Conservation (phyloP, 495 filamentous ascomycete species). For the Xeromyces bisporus region DNA sequence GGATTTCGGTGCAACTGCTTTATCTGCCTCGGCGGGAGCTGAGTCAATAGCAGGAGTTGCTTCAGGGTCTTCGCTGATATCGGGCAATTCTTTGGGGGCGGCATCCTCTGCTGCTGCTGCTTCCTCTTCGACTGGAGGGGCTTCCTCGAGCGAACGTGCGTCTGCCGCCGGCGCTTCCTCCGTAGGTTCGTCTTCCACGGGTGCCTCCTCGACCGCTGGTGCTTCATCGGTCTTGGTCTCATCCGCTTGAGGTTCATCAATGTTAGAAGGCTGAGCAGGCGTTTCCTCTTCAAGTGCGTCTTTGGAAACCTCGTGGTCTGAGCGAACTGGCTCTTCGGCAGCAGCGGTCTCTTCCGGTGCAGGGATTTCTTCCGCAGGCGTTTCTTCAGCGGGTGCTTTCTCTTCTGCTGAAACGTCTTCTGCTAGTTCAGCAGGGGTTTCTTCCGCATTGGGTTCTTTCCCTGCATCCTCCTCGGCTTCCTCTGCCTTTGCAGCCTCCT, state of each 20-base stretch:
- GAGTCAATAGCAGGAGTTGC: neutral
- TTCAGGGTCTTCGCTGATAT: slow-evolving; percentile 1
- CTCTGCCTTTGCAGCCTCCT: slow-evolving; percentile 3
- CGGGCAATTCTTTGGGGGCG: neutral
- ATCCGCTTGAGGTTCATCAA: neutral
- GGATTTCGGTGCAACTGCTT: neutral
- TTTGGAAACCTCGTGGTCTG: no score
- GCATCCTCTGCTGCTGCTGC: slow-evolving; percentile 6
- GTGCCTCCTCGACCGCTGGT: slow-evolving; percentile 1
- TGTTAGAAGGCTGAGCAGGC: slow-evolving; percentile 1
- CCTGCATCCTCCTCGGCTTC: slow-evolving; percentile 4
- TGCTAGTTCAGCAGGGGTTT: slow-evolving; percentile 3
- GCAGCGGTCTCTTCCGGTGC: neutral
- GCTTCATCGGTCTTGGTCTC: slow-evolving; percentile 4
- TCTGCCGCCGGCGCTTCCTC: slow-evolving; percentile 4
- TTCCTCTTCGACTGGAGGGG: slow-evolving; percentile 3
- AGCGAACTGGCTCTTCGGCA: slow-evolving; percentile 2
- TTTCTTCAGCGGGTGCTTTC: neutral
- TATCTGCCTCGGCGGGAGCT: slow-evolving; percentile 5
- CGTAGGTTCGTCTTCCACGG: slow-evolving; percentile 1
- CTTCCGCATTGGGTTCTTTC: slow-evolving; percentile 6
- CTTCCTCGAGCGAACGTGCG: slow-evolving; percentile 1
- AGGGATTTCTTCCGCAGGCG: slow-evolving; percentile 6
- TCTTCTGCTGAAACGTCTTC: slow-evolving; percentile 1
- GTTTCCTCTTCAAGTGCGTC: slow-evolving; percentile 3